phyloP scores from a whole-genome alignment of 192 early-diverging fungal species.

The Coemansia nantahalensis region DNA sequence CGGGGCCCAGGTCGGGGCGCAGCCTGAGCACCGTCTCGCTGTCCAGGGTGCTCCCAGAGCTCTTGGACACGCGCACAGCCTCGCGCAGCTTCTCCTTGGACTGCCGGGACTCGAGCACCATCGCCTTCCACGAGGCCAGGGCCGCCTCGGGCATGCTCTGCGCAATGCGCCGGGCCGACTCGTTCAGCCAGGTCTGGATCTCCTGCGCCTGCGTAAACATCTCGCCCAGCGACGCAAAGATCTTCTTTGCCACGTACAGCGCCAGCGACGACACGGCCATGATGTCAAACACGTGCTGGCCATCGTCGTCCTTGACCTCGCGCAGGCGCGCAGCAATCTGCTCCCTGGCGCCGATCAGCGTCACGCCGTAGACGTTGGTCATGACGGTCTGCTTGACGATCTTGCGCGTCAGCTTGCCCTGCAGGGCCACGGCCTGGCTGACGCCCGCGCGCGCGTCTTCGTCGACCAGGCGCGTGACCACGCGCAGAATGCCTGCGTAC shows the following conservation, averaged over 20 bases:
- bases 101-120: slow-evolving; percentile 24
- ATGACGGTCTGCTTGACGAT: slow-evolving; percentile 99
- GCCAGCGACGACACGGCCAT: slow-evolving; percentile 44
- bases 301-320: slow-evolving; percentile 71
- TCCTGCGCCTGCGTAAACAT: slow-evolving; percentile 87
- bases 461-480: slow-evolving; percentile 67
- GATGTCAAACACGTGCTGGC: slow-evolving; percentile 57
- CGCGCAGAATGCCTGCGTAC: slow-evolving; percentile 83
- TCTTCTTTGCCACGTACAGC: slow-evolving; percentile 73
- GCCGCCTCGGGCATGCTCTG: slow-evolving; percentile 65
- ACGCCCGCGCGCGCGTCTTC: slow-evolving; percentile 64
- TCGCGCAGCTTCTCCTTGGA: slow-evolving; percentile 24
- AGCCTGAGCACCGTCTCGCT: slow-evolving; percentile 23
- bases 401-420: slow-evolving; percentile 78
- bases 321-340: slow-evolving; percentile 85
- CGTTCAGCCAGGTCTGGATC: slow-evolving; percentile 94
- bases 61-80: slow-evolving; percentile 16
- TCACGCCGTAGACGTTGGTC: slow-evolving; percentile 99
- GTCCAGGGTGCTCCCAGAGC: slow-evolving; percentile 8
- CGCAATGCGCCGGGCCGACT: slow-evolving; percentile 78
- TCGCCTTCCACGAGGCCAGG: slow-evolving; percentile 40
- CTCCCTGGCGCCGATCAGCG: slow-evolving; percentile 84
- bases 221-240: slow-evolving; percentile 84
- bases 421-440: slow-evolving; percentile 60
- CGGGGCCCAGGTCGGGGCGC: slow-evolving; percentile 37